Evolutionary conservation across 2,329 filamentous ascomycete genomes (phyloP).

Genomic region (Penicillium sp.): DNA sequence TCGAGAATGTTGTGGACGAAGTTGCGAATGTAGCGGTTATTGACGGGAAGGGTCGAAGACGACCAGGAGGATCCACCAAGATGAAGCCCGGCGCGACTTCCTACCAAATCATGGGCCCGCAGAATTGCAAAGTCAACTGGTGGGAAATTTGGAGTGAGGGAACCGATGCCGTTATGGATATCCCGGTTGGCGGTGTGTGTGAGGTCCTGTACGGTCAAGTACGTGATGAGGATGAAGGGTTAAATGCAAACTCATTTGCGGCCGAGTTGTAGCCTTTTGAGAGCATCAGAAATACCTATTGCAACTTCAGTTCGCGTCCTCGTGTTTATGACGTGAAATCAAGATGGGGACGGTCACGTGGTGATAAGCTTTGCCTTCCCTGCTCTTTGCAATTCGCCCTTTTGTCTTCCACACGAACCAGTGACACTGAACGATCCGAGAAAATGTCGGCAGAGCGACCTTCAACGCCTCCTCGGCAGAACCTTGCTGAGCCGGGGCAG

Average conservation of each 20-base stretch:
- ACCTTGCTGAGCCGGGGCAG: slow-evolving; percentile 34
- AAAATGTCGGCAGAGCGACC: slow-evolving; percentile 16
- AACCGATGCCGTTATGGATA: slow-evolving; percentile 95
- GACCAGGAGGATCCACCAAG: slow-evolving; percentile 42
- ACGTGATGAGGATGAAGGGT: slow-evolving; percentile 34
- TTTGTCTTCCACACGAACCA: background rate
- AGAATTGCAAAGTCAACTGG: slow-evolving; percentile 60
- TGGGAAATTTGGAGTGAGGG: slow-evolving; percentile 80
- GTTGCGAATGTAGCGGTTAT: slow-evolving; percentile 80
- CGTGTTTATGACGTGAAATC: slow-evolving; percentile 6
- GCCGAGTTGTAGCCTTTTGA: slow-evolving; percentile 8
- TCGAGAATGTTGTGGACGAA: slow-evolving; percentile 90
- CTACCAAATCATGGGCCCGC: slow-evolving; percentile 41
- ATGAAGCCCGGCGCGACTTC: slow-evolving; percentile 41
- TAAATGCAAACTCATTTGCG: background rate
- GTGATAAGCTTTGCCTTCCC: slow-evolving; percentile 2
- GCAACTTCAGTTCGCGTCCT: background rate
- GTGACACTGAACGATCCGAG: background rate
- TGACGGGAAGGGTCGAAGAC: slow-evolving; percentile 62
- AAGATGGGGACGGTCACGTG: slow-evolving; percentile 6
- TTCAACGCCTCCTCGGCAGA: slow-evolving; percentile 37
- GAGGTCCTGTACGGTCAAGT: slow-evolving; percentile 80
- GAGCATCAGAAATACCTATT: background rate
- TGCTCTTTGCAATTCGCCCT: background rate
- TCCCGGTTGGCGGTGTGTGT: slow-evolving; percentile 89